Evolutionary conservation across 441 rosid species (phyloP).

Genomic region (Mallotus repandus): DNA sequence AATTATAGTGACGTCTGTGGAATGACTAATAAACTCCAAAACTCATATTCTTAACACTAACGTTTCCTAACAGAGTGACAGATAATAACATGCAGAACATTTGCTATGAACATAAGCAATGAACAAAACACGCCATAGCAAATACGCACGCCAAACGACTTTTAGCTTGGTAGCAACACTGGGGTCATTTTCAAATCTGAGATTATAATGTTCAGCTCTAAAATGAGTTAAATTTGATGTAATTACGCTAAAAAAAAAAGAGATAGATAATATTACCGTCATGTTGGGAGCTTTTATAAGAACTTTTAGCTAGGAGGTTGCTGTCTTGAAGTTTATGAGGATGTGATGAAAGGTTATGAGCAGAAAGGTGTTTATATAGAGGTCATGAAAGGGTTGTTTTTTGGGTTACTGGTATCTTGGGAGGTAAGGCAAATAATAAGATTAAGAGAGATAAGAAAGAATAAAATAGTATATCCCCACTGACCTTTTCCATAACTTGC

Average conservation of each 20-base stretch:
- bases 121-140: not conserved
- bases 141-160: not conserved
- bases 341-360: not conserved
- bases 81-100: not conserved
- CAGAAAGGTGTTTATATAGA: slow-evolving; percentile 4
- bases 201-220: too few species aligned
- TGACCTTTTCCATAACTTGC: slow-evolving; percentile 25
- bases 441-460: slow-evolving; percentile 19
- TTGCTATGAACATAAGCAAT: not conserved
- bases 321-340: not conserved
- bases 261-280: slow-evolving; percentile 24
- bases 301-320: not conserved
- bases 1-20: too few species aligned
- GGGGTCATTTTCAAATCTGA: too few species aligned
- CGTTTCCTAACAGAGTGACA: not conserved
- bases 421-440: slow-evolving; percentile 4
- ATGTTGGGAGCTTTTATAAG: slow-evolving; percentile 16
- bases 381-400: not conserved
- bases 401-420: not conserved
- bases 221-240: too few species aligned
- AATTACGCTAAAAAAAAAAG: not conserved
- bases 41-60: not conserved
- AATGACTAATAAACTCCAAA: too few species aligned
- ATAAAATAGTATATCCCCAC: slow-evolving; percentile 22
- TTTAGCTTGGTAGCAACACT: too few species aligned